phyloP scores from a whole-genome alignment of 1,139 yeast genomes.

The Yamadazyma mexicana region DNA sequence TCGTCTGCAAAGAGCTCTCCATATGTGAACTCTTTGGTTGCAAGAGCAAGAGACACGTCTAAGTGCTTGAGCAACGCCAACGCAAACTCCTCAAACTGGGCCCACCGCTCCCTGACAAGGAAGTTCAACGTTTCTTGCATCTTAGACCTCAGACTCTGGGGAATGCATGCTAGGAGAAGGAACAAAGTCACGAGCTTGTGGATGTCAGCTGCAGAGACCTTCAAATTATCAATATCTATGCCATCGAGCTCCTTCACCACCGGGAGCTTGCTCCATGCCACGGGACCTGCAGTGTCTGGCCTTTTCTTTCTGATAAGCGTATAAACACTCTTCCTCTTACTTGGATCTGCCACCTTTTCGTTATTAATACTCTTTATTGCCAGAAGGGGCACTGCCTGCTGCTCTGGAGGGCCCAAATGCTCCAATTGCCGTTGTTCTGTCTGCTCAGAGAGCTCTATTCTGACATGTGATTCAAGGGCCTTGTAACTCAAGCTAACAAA shows the following conservation, averaged over 20 bases:
- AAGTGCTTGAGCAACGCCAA: slow-evolving; percentile 39
- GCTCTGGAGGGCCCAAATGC: too few species aligned
- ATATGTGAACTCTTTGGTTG: slow-evolving; percentile 25
- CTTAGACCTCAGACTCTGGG: slow-evolving; percentile 20
- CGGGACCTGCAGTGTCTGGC: not conserved
- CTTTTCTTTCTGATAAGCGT: not conserved
- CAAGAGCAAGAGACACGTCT: slow-evolving; percentile 30
- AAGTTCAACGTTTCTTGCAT: slow-evolving; percentile 19
- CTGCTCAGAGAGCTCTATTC: too few species aligned
- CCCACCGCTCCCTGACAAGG: slow-evolving; percentile 27
- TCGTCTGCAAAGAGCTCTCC: slow-evolving; percentile 34
- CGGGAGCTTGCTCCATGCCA: slow-evolving; percentile 14
- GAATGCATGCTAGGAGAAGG: slow-evolving; percentile 31
- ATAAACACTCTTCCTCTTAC: not conserved
- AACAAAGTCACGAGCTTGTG: slow-evolving; percentile 43
- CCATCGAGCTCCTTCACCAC: slow-evolving; percentile 22
- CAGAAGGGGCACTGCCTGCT: not conserved
- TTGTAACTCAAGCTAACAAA: slow-evolving; percentile 23
- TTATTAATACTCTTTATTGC: not conserved
- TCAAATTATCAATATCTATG: slow-evolving; percentile 29
- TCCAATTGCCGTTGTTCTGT: too few species aligned
- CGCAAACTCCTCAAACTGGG: slow-evolving; percentile 32
- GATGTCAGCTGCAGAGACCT: slow-evolving; percentile 34
- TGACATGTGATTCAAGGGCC: not conserved
- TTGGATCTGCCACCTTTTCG: slow-evolving; percentile 1